Conservation (phyloP, 345 rosid genomes). For the Mangifera indica region DNA sequence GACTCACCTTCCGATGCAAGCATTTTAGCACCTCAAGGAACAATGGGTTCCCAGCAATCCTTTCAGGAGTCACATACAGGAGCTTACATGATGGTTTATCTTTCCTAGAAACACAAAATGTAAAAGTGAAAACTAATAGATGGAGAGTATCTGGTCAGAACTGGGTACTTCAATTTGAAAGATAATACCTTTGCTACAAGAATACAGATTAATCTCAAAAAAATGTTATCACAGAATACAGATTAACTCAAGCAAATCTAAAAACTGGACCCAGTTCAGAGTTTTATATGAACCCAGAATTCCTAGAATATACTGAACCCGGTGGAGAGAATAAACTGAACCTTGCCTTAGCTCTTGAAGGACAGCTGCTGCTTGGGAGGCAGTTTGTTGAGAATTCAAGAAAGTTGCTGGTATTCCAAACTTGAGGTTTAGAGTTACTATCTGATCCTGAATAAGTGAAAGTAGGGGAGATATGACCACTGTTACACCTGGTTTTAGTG, state of each 20-base stretch:
- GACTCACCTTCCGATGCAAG: conserved; percentile 61
- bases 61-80: conserved; percentile 89
- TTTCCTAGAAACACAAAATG: conserved; percentile 37
- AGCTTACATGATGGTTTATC: conserved; percentile 87
- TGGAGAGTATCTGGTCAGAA: background rate
- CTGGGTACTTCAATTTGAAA: background rate
- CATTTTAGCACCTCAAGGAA: conserved; percentile 60
- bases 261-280: too few species aligned
- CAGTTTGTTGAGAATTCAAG: conserved; percentile 83
- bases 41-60: conserved; percentile 66
- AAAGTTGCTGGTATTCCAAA: conserved; percentile 83
- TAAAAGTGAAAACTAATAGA: conserved; percentile 9
- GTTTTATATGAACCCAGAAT: too few species aligned
- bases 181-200: background rate
- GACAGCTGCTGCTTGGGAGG: conserved; percentile 74
- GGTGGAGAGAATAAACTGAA: conserved; percentile 14
- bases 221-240: background rate
- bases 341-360: conserved; percentile 82
- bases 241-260: background rate
- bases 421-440: conserved; percentile 71
- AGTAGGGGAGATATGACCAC: conserved; percentile 82
- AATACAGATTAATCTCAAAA: background rate
- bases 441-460: conserved; percentile 92
- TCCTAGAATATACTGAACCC: background rate
- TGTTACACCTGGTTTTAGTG: conserved; percentile 80